Percentiles rank a stretch among this genome's conserved stretches.
Conservation (phyloP, 306 rosid genomes). For the Sesbania bispinosa region DNA sequence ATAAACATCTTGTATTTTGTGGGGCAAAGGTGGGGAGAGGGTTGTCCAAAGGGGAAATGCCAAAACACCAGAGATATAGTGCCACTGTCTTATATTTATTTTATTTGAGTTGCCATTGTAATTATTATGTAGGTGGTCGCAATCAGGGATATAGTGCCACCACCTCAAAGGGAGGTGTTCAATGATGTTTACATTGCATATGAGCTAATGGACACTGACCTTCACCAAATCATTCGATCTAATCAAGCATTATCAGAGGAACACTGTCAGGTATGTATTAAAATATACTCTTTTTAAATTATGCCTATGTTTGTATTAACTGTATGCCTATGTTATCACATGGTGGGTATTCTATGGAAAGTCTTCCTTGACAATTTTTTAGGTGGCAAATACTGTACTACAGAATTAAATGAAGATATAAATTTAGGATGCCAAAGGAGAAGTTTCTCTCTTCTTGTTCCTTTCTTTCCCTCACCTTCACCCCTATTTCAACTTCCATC, state of each 20-base stretch:
- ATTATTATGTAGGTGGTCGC: constrained; percentile 70
- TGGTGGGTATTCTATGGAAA: too few species aligned
- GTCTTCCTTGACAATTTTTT: too few species aligned
- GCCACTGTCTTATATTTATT: too few species aligned
- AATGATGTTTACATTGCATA: constrained; percentile 96
- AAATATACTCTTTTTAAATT: neutral
- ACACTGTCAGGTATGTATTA: constrained; percentile 80
- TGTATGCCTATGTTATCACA: neutral
- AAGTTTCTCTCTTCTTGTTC: neutral
- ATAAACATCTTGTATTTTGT: neutral
- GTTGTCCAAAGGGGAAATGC: too few species aligned
- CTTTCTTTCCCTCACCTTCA: constrained; percentile 2
- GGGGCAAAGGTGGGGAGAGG: neutral
- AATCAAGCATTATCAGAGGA: constrained; percentile 92
- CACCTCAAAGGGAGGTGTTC: constrained; percentile 71
- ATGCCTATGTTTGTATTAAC: neutral
- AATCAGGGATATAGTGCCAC: constrained; percentile 91
- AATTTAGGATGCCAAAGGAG: neutral
- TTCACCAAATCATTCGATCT: constrained; percentile 92
- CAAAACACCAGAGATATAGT: too few species aligned
- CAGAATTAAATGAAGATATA: neutral
- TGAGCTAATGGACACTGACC: constrained; percentile 98
- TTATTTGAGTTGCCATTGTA: too few species aligned
- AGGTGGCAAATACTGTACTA: neutral
- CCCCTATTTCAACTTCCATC: neutral